Conservation (phyloP, 2,329 filamentous ascomycete genomes). For the Aspergillus ruber region DNA sequence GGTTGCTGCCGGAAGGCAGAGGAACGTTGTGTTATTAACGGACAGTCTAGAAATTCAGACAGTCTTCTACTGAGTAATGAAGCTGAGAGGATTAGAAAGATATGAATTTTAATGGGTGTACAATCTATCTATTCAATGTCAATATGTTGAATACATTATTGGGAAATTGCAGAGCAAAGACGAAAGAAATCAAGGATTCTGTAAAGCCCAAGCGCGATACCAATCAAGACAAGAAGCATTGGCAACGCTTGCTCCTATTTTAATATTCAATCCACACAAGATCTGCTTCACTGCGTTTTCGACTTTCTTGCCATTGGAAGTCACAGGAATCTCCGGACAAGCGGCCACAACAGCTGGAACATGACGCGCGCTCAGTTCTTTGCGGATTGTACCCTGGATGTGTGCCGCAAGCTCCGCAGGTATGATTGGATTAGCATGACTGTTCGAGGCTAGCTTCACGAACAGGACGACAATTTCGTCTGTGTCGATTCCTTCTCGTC, state of each 20-base stretch:
- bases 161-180: not conserved
- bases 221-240: constrained; percentile 84
- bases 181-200: constrained; percentile 33
- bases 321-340: constrained; percentile 81
- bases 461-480: constrained; percentile 90
- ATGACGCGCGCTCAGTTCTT: constrained; percentile 79
- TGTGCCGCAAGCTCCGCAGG: constrained; percentile 52
- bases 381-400: constrained; percentile 64
- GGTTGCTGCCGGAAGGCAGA: not conserved
- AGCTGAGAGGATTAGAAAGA: no score
- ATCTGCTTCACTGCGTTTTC: constrained; percentile 97
- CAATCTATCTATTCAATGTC: no score
- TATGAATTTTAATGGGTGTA: no score
- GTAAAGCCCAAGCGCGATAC: constrained; percentile 71
- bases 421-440: constrained; percentile 37
- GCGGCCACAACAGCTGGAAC: constrained; percentile 78
- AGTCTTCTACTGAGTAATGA: no score
- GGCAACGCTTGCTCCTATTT: constrained; percentile 87
- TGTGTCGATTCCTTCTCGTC: constrained; percentile 59
- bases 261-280: constrained; percentile 75
- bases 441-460: constrained; percentile 58
- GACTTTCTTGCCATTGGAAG: constrained; percentile 95
- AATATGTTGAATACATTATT: not conserved
- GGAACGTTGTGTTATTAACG: not conserved
- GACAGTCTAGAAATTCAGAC: constrained; percentile 7